phyloP scores from a whole-genome alignment of 179 eudicot genomes.

The Amaranthus tricolor region DNA sequence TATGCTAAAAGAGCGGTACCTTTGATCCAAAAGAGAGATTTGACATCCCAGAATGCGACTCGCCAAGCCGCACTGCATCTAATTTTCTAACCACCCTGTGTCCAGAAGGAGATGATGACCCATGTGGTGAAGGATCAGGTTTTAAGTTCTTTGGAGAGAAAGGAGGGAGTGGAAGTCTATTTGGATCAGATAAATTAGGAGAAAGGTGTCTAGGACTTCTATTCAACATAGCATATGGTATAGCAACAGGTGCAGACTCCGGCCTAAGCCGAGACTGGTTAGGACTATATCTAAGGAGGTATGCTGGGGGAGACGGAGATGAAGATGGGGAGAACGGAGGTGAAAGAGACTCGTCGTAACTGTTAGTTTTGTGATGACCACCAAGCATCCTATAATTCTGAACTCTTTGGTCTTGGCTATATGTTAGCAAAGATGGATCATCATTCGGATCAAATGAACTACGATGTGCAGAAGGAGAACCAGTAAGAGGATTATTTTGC shows the following conservation, averaged over 20 bases:
- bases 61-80: constrained; percentile 58
- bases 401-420: constrained; percentile 49
- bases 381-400: constrained; percentile 42
- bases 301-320: constrained; percentile 72
- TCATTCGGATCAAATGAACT: constrained; percentile 42
- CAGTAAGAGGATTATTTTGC: constrained; percentile 42
- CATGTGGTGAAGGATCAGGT: constrained; percentile 59
- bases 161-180: constrained; percentile 77
- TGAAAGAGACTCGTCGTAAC: constrained; percentile 73
- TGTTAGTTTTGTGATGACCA: constrained; percentile 40
- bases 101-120: constrained; percentile 70
- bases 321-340: constrained; percentile 96
- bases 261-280: constrained; percentile 50
- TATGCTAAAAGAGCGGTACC: constrained; percentile 35
- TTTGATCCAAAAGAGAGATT: constrained; percentile 54
- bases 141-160: constrained; percentile 63
- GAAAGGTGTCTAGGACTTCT: constrained; percentile 76
- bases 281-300: constrained; percentile 48
- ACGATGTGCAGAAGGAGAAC: constrained; percentile 55
- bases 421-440: constrained; percentile 45
- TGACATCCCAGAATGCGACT: constrained; percentile 44
- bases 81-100: constrained; percentile 53
- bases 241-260: constrained; percentile 83
- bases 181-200: constrained; percentile 89
- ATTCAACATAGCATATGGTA: constrained; percentile 78